Percentiles rank a stretch among this genome's conserved stretches.
These are phyloP conservation scores for Magnolia kwangsiensis DNA, from an alignment of 164 flowering plant genomes.

Conservation along the genomic window DNA sequence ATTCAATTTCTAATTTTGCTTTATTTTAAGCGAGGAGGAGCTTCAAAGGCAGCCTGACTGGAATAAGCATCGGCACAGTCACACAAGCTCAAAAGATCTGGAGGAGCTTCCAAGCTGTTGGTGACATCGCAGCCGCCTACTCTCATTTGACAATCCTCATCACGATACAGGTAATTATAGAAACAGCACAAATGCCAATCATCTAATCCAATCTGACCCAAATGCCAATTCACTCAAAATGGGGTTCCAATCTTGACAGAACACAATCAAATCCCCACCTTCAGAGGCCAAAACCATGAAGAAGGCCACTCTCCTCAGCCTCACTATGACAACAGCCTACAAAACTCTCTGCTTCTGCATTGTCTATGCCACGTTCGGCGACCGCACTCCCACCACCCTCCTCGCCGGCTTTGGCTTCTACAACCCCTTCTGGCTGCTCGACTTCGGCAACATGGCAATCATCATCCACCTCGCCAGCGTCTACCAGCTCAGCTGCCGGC, in stretches of 20 bases:
- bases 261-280: slow-evolving; percentile 62
- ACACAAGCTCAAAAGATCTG: slow-evolving; percentile 56
- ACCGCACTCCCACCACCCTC: slow-evolving; percentile 48
- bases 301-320: slow-evolving; percentile 38
- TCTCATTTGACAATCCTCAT: slow-evolving; percentile 68
- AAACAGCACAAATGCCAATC: too few species aligned
- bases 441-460: slow-evolving; percentile 56
- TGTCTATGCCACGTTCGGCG: slow-evolving; percentile 71
- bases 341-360: slow-evolving; percentile 63
- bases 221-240: too few species aligned
- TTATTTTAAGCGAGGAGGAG: slow-evolving; percentile 38
- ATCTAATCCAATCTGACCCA: too few species aligned
- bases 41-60: slow-evolving; percentile 57
- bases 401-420: slow-evolving; percentile 52
- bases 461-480: slow-evolving; percentile 67
- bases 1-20: not conserved
- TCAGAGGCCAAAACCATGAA: slow-evolving; percentile 60
- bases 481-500: slow-evolving; percentile 62
- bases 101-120: slow-evolving; percentile 77
- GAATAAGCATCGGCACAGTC: slow-evolving; percentile 58
- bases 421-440: slow-evolving; percentile 63
- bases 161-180: slow-evolving; percentile 59
- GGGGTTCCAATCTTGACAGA: slow-evolving; percentile 23
- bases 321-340: slow-evolving; percentile 46
- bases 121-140: slow-evolving; percentile 76